A percentile compares a stretch with the other conserved stretches of the same genome.
Conservation (phyloP, 441 rosid genomes). For the Mallotus japonicus region DNA sequence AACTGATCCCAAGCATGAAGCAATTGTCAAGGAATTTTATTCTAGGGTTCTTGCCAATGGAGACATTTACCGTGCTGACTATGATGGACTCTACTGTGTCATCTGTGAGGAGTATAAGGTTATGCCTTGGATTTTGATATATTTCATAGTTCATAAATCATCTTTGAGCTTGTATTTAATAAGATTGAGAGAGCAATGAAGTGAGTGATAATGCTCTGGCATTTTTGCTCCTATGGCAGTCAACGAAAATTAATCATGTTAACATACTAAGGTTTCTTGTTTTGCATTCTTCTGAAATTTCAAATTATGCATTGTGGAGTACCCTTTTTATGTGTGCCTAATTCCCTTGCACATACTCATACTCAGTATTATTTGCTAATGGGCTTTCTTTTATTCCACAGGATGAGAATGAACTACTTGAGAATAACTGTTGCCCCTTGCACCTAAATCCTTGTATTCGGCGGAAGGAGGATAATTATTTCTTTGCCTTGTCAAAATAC, state of each 20-base stretch:
- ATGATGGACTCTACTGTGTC: conserved; percentile 89
- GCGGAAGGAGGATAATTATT: conserved; percentile 88
- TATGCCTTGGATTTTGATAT: conserved; percentile 4
- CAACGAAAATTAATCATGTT: background rate
- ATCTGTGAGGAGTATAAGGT: conserved; percentile 98
- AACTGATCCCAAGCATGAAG: conserved; percentile 87
- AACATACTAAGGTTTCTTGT: background rate
- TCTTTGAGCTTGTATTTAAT: too few species aligned
- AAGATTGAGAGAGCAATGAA: background rate
- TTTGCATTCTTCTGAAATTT: background rate
- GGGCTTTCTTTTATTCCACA: conserved; percentile 31
- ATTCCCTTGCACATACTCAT: background rate
- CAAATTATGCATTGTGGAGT: background rate
- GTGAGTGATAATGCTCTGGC: background rate
- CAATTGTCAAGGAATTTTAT: conserved; percentile 87
- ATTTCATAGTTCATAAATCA: too few species aligned
- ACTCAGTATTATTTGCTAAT: background rate
- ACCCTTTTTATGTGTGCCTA: background rate
- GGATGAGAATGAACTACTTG: conserved; percentile 93
- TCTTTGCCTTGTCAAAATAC: conserved; percentile 89
- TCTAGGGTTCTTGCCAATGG: conserved; percentile 75
- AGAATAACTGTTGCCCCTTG: conserved; percentile 71
- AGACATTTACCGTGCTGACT: conserved; percentile 85
- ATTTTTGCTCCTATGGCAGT: background rate
- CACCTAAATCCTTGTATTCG: conserved; percentile 79